Base-by-base conservation (phyloP, 2,329 filamentous ascomycete genomes). In the Kalmusia sp. region DNA sequence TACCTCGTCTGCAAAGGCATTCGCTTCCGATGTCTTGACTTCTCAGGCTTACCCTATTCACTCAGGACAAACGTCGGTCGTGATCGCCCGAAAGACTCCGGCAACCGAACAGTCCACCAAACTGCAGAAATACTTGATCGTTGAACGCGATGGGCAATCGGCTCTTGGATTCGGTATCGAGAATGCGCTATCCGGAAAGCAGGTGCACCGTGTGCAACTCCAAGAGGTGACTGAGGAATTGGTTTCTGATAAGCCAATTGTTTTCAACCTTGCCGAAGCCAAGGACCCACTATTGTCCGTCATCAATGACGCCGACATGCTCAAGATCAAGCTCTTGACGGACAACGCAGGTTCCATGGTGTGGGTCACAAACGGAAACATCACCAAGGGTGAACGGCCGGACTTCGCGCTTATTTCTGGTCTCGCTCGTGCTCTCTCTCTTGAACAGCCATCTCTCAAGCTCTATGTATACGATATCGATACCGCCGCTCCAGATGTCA, bases 381-480 rank as follows among this genome's bases (percentile, higher is more conserved):
- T 62, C 4, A 24, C 59, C 4, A 24, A 28, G 15, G 56, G 52
- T 27, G 22, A 45, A 17, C n/a, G 28, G 5, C 62, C 63, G 2
- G 54, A 66, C 11, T 40, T 55, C 25, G 50, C 52, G 9, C 50
- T 66, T 34, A 52, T 52, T 7, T 49, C 49, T 8, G 63, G 63
- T 9, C 47, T 66, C 4, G 57, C 58, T 19, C 48, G 62, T 15
- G 45, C 62, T 3, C 31, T 64, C 8, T 52, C 56, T 28, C 49
- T 60, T 31, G 63, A 65, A 34, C 63, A 65, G 34, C 63, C 63
- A 4, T 58, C 61, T 27, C 54, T 65, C 9, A 51, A 43, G n/a
- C 58, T 64, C 33, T 58, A 54, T 21, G 50, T 35, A 3, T 58
- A 52, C 34, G 61, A 65, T 38, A 19, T 64, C 22, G 63, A 64